Evolutionary conservation across 2,329 filamentous ascomycete genomes (phyloP).

Genomic region (Neurospora sp.): DNA sequence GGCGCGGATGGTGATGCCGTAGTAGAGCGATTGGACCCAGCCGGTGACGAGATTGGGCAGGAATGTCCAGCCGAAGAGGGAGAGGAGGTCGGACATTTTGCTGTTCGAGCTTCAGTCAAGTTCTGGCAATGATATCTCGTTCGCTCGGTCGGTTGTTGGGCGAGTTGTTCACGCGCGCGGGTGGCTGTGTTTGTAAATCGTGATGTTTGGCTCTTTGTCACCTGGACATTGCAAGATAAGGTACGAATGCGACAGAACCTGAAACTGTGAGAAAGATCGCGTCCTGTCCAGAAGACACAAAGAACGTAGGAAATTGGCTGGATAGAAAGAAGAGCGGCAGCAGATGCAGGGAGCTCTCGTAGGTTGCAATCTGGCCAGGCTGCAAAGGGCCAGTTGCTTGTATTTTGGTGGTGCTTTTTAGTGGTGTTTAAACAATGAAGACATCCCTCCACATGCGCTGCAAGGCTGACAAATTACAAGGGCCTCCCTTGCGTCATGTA

Average conservation of each 20-base stretch:
- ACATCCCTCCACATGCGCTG: background rate
- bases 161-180: background rate
- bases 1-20: constrained; percentile 79
- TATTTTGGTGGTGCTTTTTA: background rate
- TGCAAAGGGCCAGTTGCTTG: background rate
- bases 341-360: background rate
- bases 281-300: background rate
- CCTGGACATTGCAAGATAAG: background rate
- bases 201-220: background rate
- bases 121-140: background rate
- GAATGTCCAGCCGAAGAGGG: constrained; percentile 47
- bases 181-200: background rate
- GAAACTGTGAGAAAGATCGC: background rate
- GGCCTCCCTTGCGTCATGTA: background rate
- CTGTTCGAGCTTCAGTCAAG: background rate
- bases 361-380: background rate
- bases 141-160: background rate
- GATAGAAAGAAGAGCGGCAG: background rate
- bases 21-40: constrained; percentile 73
- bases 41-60: constrained; percentile 59
- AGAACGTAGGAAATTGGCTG: background rate
- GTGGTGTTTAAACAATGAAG: background rate
- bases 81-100: constrained; percentile 42
- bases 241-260: background rate
- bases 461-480: background rate